Evolutionary conservation across 192 early-diverging fungal genomes (phyloP).

Genomic region (Backusella circina): DNA sequence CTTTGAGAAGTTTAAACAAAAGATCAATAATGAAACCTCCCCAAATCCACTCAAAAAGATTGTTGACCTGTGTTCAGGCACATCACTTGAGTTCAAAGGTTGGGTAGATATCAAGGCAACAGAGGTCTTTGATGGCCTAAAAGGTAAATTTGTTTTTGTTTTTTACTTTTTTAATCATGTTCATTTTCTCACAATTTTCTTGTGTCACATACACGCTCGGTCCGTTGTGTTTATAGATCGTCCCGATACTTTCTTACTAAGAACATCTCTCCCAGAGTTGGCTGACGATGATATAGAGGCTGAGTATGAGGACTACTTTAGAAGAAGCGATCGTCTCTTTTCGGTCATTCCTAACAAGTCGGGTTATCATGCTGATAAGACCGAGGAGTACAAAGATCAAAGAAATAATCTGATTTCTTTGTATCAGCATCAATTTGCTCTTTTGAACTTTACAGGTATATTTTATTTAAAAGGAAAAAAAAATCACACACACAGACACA

Average conservation of each 20-base stretch:
- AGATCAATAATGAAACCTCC: too few relatives aligned
- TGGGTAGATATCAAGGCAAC: constrained; percentile 8
- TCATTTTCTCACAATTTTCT: not conserved
- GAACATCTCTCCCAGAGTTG: not conserved
- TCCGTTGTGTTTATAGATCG: constrained; percentile 1
- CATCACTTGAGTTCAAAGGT: constrained; percentile 1
- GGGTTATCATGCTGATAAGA: not conserved
- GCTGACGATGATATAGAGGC: not conserved
- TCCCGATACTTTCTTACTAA: constrained; percentile 8
- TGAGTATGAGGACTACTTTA: constrained; percentile 4
- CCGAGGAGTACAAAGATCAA: not conserved
- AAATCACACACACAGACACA: too few relatives aligned
- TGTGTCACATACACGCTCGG: not conserved
- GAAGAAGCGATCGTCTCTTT: constrained; percentile 6
- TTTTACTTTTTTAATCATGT: not conserved
- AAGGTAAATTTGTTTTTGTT: constrained; percentile 8
- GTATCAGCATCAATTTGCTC: not conserved
- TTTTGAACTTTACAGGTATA: not conserved
- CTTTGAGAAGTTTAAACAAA: not conserved
- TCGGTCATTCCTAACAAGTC: not conserved
- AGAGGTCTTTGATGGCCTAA: constrained; percentile 7
- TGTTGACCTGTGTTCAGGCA: not conserved
- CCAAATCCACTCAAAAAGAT: not conserved
- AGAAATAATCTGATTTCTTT: not conserved
- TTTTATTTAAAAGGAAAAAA: not conserved